These are phyloP conservation scores for Entomophthora muscae DNA, from an alignment of 371 early-diverging fungal species.

Conservation along the genomic window DNA sequence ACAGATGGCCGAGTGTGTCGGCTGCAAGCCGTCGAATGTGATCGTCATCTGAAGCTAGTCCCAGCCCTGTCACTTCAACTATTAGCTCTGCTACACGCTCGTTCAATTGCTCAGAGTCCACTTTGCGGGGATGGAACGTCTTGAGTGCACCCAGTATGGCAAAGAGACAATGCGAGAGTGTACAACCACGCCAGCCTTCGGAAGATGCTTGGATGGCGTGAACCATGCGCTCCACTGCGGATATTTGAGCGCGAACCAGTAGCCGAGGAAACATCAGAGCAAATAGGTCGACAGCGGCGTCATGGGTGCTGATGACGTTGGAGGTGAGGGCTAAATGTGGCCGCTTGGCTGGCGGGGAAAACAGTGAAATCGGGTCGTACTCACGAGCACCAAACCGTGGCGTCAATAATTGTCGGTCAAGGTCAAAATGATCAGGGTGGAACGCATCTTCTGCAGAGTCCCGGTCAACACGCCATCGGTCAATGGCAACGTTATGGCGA, in stretches of 20 bases:
- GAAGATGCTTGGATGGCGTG: conserved; percentile 31
- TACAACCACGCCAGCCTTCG: not conserved
- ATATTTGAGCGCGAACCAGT: conserved; percentile 47
- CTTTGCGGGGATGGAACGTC: not conserved
- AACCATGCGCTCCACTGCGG: conserved; percentile 50
- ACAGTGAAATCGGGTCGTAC: conserved; percentile 32
- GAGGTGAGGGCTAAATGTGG: conserved; percentile 17
- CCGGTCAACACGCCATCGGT: not conserved
- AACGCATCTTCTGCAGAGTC: not conserved
- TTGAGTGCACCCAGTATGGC: conserved; percentile 1
- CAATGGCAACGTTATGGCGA: conserved; percentile 1
- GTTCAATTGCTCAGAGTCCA: not conserved
- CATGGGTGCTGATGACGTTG: conserved; percentile 21
- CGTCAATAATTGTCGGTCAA: conserved; percentile 29
- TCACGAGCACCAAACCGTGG: conserved; percentile 36
- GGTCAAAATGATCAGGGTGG: not conserved
- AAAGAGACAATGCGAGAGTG: conserved; percentile 3
- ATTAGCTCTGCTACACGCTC: not conserved
- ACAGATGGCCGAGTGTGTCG: not conserved
- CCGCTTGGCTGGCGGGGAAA: conserved; percentile 19
- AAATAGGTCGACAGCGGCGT: conserved; percentile 52
- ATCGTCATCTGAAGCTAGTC: conserved; percentile 1
- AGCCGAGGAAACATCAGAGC: conserved; percentile 40
- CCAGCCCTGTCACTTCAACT: not conserved
- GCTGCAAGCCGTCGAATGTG: conserved; percentile 2